Percentiles rank a stretch among this genome's conserved stretches.
Conservation (phyloP, 768 basidiomycete genomes). For the Amanita polypyramis region DNA sequence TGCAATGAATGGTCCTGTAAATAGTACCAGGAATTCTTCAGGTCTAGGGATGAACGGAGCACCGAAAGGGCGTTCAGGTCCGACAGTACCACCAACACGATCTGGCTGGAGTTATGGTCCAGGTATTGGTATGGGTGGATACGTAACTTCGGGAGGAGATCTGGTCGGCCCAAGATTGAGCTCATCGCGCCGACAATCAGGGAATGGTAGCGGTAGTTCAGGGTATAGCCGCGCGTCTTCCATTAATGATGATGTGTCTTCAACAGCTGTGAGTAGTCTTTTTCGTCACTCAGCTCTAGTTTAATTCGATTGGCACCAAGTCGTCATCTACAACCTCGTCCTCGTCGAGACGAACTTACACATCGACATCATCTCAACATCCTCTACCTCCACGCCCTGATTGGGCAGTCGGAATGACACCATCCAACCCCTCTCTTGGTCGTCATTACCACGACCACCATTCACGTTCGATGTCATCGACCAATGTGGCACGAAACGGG, state of each 20-base stretch:
- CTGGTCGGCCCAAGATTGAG: slow-evolving; percentile 59
- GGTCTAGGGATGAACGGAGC: slow-evolving; percentile 19
- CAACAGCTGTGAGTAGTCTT: slow-evolving; percentile 53
- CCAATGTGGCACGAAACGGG: slow-evolving; percentile 26
- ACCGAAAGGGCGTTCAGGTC: slow-evolving; percentile 18
- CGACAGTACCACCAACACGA: slow-evolving; percentile 28
- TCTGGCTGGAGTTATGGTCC: slow-evolving; percentile 66
- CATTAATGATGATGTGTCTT: slow-evolving; percentile 63
- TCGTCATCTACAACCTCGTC: slow-evolving; percentile 75
- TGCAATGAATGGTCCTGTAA: slow-evolving; percentile 14
- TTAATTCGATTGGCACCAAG: slow-evolving; percentile 16
- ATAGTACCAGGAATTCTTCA: slow-evolving; percentile 16
- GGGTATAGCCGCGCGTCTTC: slow-evolving; percentile 48
- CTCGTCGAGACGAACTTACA: slow-evolving; percentile 68
- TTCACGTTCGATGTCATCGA: slow-evolving; percentile 31
- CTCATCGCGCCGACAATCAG: slow-evolving; percentile 40
- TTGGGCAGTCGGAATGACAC: slow-evolving; percentile 81
- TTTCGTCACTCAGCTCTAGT: slow-evolving; percentile 7
- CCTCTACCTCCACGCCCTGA: slow-evolving; percentile 76
- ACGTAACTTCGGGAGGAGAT: slow-evolving; percentile 27
- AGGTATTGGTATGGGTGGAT: slow-evolving; percentile 42
- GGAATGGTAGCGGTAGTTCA: slow-evolving; percentile 36
- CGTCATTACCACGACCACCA: slow-evolving; percentile 43
- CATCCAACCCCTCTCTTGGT: slow-evolving; percentile 43
- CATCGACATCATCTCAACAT: slow-evolving; percentile 63